Evolutionary conservation across 2,329 filamentous ascomycete species (phyloP).

Genomic region (Aspergillus sp.): DNA sequence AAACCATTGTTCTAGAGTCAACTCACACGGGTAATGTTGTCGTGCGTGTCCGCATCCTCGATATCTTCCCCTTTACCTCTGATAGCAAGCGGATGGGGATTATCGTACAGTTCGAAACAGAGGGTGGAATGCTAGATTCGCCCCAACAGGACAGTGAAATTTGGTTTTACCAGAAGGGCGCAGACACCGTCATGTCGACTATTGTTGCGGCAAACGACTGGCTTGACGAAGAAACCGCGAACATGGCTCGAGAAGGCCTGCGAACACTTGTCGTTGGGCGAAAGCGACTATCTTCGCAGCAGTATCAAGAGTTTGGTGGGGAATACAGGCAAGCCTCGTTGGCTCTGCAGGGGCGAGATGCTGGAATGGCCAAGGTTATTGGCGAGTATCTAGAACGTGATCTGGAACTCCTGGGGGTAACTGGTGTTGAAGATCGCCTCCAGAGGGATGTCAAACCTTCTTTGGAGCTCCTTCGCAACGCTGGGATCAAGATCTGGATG

Average conservation of each 20-base stretch:
- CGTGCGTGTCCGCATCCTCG: constrained; percentile 83
- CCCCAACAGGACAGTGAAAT: constrained; percentile 69
- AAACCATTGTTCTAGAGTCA: constrained; percentile 78
- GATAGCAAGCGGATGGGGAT: constrained; percentile 99
- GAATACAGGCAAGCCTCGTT: constrained; percentile 78
- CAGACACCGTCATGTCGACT: constrained; percentile 95
- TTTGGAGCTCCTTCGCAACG: constrained; percentile 89
- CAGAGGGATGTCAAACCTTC: constrained; percentile 95
- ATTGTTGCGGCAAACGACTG: constrained; percentile 97
- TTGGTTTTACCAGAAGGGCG: constrained; percentile 98
- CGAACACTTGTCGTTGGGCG: constrained; percentile 94
- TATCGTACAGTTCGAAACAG: constrained; percentile 78
- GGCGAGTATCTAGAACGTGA: constrained; percentile 80
- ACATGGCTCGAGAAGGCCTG: constrained; percentile 96
- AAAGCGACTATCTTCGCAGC: constrained; percentile 73
- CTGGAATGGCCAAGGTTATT: constrained; percentile 76
- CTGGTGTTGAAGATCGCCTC: constrained; percentile 94
- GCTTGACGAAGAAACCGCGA: constrained; percentile 98
- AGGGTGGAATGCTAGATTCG: constrained; percentile 50
- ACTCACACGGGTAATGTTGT: constrained; percentile 70
- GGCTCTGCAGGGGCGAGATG: constrained; percentile 75
- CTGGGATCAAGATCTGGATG: constrained; percentile 99
- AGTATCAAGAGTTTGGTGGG: constrained; percentile 76
- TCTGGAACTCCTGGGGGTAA: constrained; percentile 92
- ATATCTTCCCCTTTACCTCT: constrained; percentile 96